phyloP scores from a whole-genome alignment of 148 eudicot species.

The Heliamphora exappendiculata region DNA sequence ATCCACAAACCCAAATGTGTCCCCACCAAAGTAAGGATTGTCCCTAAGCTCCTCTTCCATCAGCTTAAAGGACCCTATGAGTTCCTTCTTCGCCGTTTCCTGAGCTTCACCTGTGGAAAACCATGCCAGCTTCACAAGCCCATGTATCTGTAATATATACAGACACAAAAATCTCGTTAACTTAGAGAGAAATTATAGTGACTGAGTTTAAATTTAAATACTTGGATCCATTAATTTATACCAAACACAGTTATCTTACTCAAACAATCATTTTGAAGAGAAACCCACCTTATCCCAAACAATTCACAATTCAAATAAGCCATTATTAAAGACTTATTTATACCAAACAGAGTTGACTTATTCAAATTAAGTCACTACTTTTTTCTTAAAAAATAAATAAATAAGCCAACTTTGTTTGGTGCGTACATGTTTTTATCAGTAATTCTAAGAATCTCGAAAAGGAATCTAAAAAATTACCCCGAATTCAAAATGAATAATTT shows the following conservation, averaged over 20 bases:
- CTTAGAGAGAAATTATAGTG: background rate
- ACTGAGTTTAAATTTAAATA: background rate
- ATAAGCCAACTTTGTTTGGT: too few species aligned
- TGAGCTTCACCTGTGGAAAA: constrained; percentile 26
- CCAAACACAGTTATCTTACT: background rate
- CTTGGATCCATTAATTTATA: background rate
- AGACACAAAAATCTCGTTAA: background rate
- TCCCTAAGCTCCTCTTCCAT: constrained; percentile 33
- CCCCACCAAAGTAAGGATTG: constrained; percentile 4
- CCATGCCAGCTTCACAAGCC: background rate
- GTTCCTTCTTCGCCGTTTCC: constrained; percentile 22
- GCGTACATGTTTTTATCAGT: too few species aligned
- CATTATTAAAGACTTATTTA: background rate
- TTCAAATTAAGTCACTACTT: too few species aligned
- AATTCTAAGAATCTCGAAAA: too few species aligned
- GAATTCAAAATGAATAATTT: too few species aligned
- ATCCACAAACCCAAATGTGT: constrained; percentile 33
- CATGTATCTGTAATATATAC: background rate
- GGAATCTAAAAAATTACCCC: too few species aligned
- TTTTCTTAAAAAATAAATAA: too few species aligned
- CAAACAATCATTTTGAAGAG: background rate
- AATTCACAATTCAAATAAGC: background rate
- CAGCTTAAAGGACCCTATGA: constrained; percentile 21
- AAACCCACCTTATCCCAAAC: background rate
- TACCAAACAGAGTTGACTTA: too few species aligned